phyloP scores from a whole-genome alignment of 2,329 filamentous ascomycete genomes.

The Trichoderma gracile region DNA sequence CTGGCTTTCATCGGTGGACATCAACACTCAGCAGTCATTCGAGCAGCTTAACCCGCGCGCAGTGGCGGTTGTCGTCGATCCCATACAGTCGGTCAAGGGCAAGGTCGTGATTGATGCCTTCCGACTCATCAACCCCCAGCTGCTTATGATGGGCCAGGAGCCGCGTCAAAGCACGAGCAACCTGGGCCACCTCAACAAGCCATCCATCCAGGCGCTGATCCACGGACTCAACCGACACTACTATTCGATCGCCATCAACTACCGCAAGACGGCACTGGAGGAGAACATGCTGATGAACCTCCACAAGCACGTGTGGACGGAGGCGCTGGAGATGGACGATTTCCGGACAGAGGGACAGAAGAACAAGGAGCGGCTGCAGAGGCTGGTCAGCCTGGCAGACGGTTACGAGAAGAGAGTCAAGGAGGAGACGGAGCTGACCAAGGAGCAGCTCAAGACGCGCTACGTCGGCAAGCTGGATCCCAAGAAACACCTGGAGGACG shows the following conservation, averaged over 20 bases:
- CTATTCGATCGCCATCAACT: constrained; percentile 98
- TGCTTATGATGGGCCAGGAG: constrained; percentile 96
- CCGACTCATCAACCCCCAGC: constrained; percentile 96
- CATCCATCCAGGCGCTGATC: constrained; percentile 98
- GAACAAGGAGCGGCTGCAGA: constrained; percentile 86
- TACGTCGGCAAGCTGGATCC: constrained; percentile 99
- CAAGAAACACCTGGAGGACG: constrained; percentile 98
- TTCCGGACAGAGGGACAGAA: constrained; percentile 81
- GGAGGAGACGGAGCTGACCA: constrained; percentile 95
- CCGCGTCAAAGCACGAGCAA: constrained; percentile 97
- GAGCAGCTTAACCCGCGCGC: constrained; percentile 96
- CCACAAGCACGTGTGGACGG: constrained; percentile 99
- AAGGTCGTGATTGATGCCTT: constrained; percentile 99
- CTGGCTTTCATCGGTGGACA: constrained; percentile 98
- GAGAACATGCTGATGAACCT: constrained; percentile 99
- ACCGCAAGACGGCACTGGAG: constrained; percentile 93
- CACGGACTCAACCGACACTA: constrained; percentile 98
- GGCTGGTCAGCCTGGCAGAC: constrained; percentile 84
- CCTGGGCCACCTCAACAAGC: constrained; percentile 96
- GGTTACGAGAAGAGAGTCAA: constrained; percentile 99
- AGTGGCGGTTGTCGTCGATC: constrained; percentile 96
- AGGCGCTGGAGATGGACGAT: constrained; percentile 94
- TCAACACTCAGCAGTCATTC: constrained; percentile 99
- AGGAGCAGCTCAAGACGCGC: constrained; percentile 97
- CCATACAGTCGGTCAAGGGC: constrained; percentile 98